These are phyloP conservation scores for Euphorbia neoarborescens DNA, from an alignment of 441 rosid genomes.

Conservation along the genomic window DNA sequence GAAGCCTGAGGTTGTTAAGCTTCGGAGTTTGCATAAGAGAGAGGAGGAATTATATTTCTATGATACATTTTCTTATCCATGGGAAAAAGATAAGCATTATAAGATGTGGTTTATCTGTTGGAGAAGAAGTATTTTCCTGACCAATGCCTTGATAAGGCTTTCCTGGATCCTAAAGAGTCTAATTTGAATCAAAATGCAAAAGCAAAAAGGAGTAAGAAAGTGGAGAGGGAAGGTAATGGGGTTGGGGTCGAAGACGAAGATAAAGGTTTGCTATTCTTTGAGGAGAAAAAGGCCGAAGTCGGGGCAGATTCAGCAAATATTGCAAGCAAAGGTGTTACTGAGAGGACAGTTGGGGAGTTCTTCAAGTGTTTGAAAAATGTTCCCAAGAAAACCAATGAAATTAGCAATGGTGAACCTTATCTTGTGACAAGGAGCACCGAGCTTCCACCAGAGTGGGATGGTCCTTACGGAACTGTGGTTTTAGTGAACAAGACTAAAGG, in stretches of 20 bases:
- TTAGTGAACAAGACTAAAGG: conserved; percentile 95
- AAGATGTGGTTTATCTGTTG: conserved; percentile 89
- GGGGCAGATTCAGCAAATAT: conserved; percentile 19
- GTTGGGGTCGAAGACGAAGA: conserved; percentile 29
- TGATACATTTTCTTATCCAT: conserved; percentile 78
- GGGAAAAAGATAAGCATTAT: conserved; percentile 95
- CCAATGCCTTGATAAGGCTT: conserved; percentile 82
- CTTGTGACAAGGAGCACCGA: conserved; percentile 62
- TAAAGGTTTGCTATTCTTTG: conserved; percentile 51
- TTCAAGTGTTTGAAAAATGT: conserved; percentile 77
- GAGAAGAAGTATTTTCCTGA: conserved; percentile 95
- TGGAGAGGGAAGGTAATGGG: conserved; percentile 27
- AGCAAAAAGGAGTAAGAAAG: conserved; percentile 27
- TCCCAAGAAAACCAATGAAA: conserved; percentile 43
- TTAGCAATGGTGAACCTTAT: conserved; percentile 55
- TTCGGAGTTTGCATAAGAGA: conserved; percentile 70
- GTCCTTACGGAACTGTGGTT: conserved; percentile 67
- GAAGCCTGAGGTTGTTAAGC: conserved; percentile 73
- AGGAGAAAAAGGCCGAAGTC: conserved; percentile 32
- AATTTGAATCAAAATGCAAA: conserved; percentile 26
- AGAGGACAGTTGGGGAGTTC: conserved; percentile 81
- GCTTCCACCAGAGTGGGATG: conserved; percentile 89
- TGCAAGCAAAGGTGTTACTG: conserved; percentile 35
- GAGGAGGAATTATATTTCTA: conserved; percentile 82
- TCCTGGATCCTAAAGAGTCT: conserved; percentile 55